Evolutionary conservation across 305 asterid species (phyloP).

Genomic region (Plantago lanceolata): DNA sequence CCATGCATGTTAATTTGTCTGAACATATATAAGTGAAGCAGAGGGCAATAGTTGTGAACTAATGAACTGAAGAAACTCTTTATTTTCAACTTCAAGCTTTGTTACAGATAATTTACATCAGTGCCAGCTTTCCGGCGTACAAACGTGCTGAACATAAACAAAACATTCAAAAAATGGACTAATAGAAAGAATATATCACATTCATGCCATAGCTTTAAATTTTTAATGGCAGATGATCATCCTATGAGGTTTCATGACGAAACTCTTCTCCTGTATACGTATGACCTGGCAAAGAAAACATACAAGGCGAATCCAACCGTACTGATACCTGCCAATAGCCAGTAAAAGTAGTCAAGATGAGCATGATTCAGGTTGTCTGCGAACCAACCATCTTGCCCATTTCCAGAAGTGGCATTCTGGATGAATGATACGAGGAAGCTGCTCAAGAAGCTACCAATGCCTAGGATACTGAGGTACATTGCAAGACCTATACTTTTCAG

Average conservation of each 20-base stretch:
- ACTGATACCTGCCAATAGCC: constrained; percentile 27
- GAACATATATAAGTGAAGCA: no score
- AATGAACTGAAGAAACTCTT: no score
- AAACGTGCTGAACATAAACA: no score
- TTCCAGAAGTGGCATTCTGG: constrained; percentile 1
- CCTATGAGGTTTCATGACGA: neutral
- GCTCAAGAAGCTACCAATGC: constrained; percentile 33
- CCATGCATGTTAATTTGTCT: no score
- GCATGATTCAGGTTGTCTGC: constrained; percentile 12
- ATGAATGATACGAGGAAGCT: constrained; percentile 28
- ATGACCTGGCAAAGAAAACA: constrained; percentile 17
- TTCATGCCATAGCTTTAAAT: neutral
- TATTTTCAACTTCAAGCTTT: no score
- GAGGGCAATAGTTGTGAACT: no score
- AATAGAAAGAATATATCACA: neutral
- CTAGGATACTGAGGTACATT: constrained; percentile 28
- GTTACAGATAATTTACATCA: no score
- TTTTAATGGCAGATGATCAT: neutral
- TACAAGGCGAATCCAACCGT: constrained; percentile 11
- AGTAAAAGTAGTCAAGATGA: constrained; percentile 22
- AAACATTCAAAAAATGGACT: neutral
- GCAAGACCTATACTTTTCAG: constrained; percentile 36
- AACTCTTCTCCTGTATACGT: constrained; percentile 12
- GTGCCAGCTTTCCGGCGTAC: no score
- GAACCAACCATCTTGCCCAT: constrained; percentile 13